Conservation (phyloP, 2,329 filamentous ascomycete species). For the Xylariaceae sp. region DNA sequence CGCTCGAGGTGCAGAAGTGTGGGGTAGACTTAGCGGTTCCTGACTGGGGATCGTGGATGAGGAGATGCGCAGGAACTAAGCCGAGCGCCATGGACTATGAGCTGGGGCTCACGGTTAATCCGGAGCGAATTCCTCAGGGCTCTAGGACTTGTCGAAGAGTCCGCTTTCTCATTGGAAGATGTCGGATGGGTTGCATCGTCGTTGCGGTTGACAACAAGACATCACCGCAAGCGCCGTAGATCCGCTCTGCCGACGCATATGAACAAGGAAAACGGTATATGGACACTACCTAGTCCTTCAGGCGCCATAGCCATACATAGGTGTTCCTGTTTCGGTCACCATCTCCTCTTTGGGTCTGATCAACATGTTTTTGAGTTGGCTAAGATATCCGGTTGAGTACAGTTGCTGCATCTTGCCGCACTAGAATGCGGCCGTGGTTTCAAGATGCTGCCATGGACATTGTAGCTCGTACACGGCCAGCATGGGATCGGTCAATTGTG, state of each 20-base stretch:
- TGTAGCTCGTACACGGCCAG: background rate
- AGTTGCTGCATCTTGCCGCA: slow-evolving; percentile 16
- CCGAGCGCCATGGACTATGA: slow-evolving; percentile 29
- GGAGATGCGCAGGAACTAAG: slow-evolving; percentile 38
- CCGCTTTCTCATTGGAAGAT: slow-evolving; percentile 26
- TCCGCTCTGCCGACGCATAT: slow-evolving; percentile 27
- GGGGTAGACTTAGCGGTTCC: slow-evolving; percentile 37
- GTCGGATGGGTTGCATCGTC: slow-evolving; percentile 16
- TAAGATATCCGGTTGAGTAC: slow-evolving; percentile 25
- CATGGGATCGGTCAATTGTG: background rate
- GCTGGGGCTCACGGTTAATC: slow-evolving; percentile 37
- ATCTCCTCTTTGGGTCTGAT: slow-evolving; percentile 28
- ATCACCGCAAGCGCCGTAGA: slow-evolving; percentile 29
- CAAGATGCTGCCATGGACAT: slow-evolving; percentile 6
- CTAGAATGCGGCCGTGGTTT: slow-evolving; percentile 4
- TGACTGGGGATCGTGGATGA: slow-evolving; percentile 26
- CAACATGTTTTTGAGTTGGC: slow-evolving; percentile 22
- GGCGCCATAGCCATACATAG: slow-evolving; percentile 14
- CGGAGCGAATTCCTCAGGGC: slow-evolving; percentile 40
- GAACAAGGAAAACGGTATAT: slow-evolving; percentile 20
- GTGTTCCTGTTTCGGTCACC: slow-evolving; percentile 26
- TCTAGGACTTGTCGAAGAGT: slow-evolving; percentile 31
- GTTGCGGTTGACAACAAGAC: slow-evolving; percentile 24
- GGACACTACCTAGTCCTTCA: slow-evolving; percentile 5
- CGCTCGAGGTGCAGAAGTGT: slow-evolving; percentile 38